Evolutionary conservation across 169 alveolate species (phyloP).

Genomic region (Theileria annulata): DNA sequence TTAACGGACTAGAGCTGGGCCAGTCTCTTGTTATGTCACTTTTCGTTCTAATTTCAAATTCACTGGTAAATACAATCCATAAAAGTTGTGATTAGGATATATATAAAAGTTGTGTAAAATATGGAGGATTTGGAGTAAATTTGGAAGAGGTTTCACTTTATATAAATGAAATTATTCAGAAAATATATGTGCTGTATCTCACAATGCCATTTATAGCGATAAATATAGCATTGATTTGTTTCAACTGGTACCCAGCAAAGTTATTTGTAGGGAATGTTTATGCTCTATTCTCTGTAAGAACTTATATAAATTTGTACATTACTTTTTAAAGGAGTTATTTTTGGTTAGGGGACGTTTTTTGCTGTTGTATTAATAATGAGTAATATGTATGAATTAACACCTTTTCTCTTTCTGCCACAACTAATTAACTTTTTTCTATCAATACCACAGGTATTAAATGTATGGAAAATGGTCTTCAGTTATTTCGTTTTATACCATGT

Average conservation of each 20-base stretch:
- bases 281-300: conserved; percentile 90
- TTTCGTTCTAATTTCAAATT: conserved; percentile 30
- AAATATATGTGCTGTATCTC: conserved; percentile 21
- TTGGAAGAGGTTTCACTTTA: not conserved
- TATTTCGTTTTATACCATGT: conserved; percentile 85
- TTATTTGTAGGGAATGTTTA: conserved; percentile 95
- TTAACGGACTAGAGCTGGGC: conserved; percentile 93
- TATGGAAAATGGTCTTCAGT: conserved; percentile 9
- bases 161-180: not conserved
- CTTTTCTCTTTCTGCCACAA: conserved; percentile 88
- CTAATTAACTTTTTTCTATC: conserved; percentile 88
- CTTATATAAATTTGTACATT: conserved; percentile 17
- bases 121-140: not conserved
- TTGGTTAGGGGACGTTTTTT: conserved; percentile 85
- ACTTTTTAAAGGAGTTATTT: conserved; percentile 54
- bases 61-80: conserved; percentile 23
- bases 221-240: conserved; percentile 38
- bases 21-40: conserved; percentile 83
- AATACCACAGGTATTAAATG: conserved; percentile 79
- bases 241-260: conserved; percentile 85
- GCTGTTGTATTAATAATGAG: conserved; percentile 79
- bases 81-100: conserved; percentile 7
- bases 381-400: conserved; percentile 18
- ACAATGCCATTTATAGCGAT: conserved; percentile 63
- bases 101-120: not conserved